Base-by-base conservation (phyloP, 257 asterid species). In the Vinca minor region DNA sequence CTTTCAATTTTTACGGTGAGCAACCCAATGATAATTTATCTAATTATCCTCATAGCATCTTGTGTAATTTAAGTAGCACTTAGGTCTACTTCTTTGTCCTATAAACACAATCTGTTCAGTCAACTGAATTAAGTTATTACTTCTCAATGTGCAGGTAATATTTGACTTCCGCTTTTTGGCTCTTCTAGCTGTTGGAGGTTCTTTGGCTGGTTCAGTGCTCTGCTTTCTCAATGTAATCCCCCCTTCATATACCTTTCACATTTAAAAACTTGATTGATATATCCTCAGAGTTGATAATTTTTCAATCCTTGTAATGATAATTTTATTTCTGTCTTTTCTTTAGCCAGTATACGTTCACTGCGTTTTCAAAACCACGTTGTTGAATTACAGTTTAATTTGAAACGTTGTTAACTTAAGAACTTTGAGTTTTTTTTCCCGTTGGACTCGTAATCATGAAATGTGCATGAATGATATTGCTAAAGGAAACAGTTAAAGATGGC, bases 141-240 rank as follows among this genome's bases (percentile, higher is more conserved):
- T 63, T 39, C 0, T 67, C 47, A 18, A 17, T 74, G 31, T 48
- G 77, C 86, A 89, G 94, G 71, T 71, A 36, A 89, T 89, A 78
- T 89, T 89, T 38, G 94, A 89, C 73, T 89, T 89, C 1, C 89
- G 97, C 3, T 89, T 89, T 74, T 72, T 89, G 82, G 94, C 97
- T 15, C 97, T 89, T 73, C 74, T 87, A 59, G 97, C 95, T 17
- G 73, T 87, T 62, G 94, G 82, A 21, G 97, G 97, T 58, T 87
- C 97, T 7, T 72, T 89, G 69, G 95, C 97, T 2, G 97, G 97
- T 71, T 89, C 97, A 62, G 23, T 89, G 76, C 87, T 89, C 66
- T 89, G 97, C 85, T 89, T 89, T 77, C 90, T 87, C 47, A 87
- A 89, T 78, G 97, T 89, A 83, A 84, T 59, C 59, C 55, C 80